Evolutionary conservation across 345 rosid genomes (phyloP), one percentile per base, ranked within the genome.

Genomic region (Hibiscus trionum): DNA sequence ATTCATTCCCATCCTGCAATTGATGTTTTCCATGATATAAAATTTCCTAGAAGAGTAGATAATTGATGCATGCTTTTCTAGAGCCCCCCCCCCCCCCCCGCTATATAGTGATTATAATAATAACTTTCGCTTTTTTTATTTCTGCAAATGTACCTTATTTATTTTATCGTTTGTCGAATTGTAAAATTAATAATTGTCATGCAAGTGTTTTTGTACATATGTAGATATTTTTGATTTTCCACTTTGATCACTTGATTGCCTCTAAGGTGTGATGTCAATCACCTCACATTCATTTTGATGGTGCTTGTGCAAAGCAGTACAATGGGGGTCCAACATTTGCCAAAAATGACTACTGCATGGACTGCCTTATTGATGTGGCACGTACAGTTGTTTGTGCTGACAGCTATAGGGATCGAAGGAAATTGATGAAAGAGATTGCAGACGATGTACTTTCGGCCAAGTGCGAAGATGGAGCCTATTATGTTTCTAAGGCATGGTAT

Each of bases 371-470:
- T 42, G 92, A 89, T 83, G 86, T 83, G 53, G 97, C 97, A 15
- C 81, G 73, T 61, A 78, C 83, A 47, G 77, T 90, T 72, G 93
- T 92, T 70, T 88, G 74, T 77, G 92, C 90, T 69, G 99, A 90
- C 79, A 89, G 97, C 86, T 95, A 95, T 73, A 85, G 93, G 83
- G 97, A 92, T 81, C 88, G 88, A 79, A 86, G 97, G 85, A 84
- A 84, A 80, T 73, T 79, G 69, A 86, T 92, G 96, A 95, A 86
- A 81, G 88, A 73, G 74, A 76, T 90, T 70, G 97, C 90, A 73
- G 84, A 72, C 50, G 72, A 82, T 75, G 93, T 82, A 52, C 83
- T 95, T 65, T 72, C 85, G 0, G 93, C 90, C 66, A 90, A 88
- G 80, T 80, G 87, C 68, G 73, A 62, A 14, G 96, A 89, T 53